Base-by-base conservation (phyloP, 176 grass and related monocot species). In the Urochloa ruziziensis region DNA sequence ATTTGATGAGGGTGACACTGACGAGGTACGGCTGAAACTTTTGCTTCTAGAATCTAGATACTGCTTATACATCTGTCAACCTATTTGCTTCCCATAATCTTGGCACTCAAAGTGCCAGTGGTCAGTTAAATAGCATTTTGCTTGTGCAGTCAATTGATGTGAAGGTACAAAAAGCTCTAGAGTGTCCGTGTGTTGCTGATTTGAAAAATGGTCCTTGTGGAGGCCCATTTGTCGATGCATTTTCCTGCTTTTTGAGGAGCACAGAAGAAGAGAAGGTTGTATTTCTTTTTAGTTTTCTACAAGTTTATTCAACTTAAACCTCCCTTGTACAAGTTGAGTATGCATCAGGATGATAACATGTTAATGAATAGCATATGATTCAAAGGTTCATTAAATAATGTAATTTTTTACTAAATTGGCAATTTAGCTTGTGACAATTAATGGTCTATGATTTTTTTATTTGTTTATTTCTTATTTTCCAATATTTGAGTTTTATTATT, bases 201-300 rank as follows among this genome's bases (percentile, higher is more conserved):
- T 88, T 98, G 88, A 93, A 86, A 83, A 95, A n/a, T 83, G 96
- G 96, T 80, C 93, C 96, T 28, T 98, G 96, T 70, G 96, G 96
- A 75, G 85, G 67, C 44, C 77, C 84, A 75, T 95, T 98, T 64
- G 77, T 92, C 13, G 91, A 95, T 86, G 93, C 91, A 67, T 95
- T 98, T 86, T 85, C 89, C 40, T 98, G 96, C 82, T 98, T 95
- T 74, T 74, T 95, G 35, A 91, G 76, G 68, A 98, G 96, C 86
- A 94, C 87, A 42, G 83, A 88, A 58, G 91, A 83, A 90, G 96
- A 98, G 63, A 98, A 98, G 89, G 96, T 95, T 51, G 35, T 67
- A 49, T 67, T 72, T 84, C 17, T 80, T 75, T 29, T 17, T 37
- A 53, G 1, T 67, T 52, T 33, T 59, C 37, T 81, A 33, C 35